Base-by-base conservation (phyloP, 2,329 filamentous ascomycete genomes). In the Blastomyces gilchristii region DNA sequence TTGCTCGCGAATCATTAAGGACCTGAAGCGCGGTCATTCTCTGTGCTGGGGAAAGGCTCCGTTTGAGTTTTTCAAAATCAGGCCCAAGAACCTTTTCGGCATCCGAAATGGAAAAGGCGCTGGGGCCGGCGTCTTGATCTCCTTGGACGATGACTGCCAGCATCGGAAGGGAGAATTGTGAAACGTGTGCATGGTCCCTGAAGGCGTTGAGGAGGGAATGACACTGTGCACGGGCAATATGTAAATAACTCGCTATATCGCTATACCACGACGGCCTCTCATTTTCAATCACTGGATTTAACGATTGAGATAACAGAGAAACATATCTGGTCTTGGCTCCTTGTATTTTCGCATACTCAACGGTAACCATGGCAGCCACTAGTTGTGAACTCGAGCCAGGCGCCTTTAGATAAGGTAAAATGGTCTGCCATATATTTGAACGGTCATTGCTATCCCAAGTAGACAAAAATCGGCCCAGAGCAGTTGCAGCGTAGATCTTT, bases 131-230 rank as follows among this genome's bases (percentile, higher is more conserved):
- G 71, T 95, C 89, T 5, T 89, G 82, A 71, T 97, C 93, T 39
- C 94, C 94, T 76, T 99, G 94, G 9, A 97, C 93, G 22, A 99
- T 86, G 2, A 96, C 90, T 28, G 94, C 91, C 57, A 97, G 83
- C 5, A 82, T 82, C 0, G 95, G 93, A 50, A 97, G 79, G 71
- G 87, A 89, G 65, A 83, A 81, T 58, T 85, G 83, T 28, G 89
- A 83, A 1, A 96, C 87, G 72, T 94, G 92, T 47, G 90, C 91
- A 70, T 91, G 87, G 68, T 97, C 93, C 69, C 91, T 85, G 82
- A 99, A 99, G 60, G 94, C 85, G 72, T 93, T 91, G 64, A 97
- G 80, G 31, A 99, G 80, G 65, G 94, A 91, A 69, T 93, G 88
- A 69, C 93, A 97, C 73, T 97, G 93, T 1, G 92, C 90, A 65